Evolutionary conservation across 805 yeast species (phyloP), one percentile per base, ranked within the genome.

Genomic region (Wickerhamiella domercqiae): DNA sequence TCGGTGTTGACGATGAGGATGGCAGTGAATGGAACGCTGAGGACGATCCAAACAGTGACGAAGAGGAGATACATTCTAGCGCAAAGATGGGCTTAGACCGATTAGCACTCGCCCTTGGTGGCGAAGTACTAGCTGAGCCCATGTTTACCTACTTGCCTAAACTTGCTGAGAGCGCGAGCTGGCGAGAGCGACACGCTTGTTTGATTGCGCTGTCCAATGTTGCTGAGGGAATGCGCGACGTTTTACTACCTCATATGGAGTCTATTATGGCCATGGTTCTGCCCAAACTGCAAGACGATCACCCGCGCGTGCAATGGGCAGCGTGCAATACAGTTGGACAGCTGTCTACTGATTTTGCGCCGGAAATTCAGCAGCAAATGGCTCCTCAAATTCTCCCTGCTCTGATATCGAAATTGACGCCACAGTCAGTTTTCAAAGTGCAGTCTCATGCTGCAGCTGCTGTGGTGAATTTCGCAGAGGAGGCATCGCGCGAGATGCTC

Each of bases 361-460:
- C 82, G 49, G 66, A 69, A 13, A 78, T 90, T 41, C 97, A 90
- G 62, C 68, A 77, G 49, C 74, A 80, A 36, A 69, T 83, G 16
- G 93, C 86, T 44, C 71, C 70, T 47, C 65, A 79, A 45, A 74
- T 90, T 32, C 64, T 90, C 39, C 97, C 97, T 5, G 90, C 93
- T 2, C 67, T 90, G 46, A 80, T 90, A 38, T 74, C 93, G 9
- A 82, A 72, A 64, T 68, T 90, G 37, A 74, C 77, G 2, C 66
- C 68, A 44, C 69, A 69, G 45, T 73, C 83, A 35, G 53, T 59
- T 3, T 86, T 78, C 40, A 68, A 97, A 52, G 98, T 90, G 18
- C 97, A 87, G 62, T 82, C 95, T 0, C 98, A 90, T 54, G 97
- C 96, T 14, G 96, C 98, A 31, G 98, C 98, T 37, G 98, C 98